These are phyloP conservation scores for Arthrobotrys megalospora DNA, from an alignment of 2,329 filamentous ascomycete genomes.

Conservation along the genomic window DNA sequence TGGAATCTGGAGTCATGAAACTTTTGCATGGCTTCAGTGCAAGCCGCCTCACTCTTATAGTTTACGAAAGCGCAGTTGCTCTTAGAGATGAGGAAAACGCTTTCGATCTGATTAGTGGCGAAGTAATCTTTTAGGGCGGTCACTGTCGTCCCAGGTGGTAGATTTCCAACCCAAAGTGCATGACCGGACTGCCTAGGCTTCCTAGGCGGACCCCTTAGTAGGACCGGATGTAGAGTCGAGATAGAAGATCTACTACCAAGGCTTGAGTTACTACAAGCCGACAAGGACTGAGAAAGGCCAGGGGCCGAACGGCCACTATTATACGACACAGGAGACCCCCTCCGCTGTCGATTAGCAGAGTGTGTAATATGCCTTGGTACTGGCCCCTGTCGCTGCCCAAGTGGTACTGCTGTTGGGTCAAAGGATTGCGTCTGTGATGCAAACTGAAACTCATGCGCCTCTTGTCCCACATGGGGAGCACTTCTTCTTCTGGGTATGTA, in stretches of 20 bases:
- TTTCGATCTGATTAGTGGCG: conserved; percentile 83
- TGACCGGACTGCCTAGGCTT: conserved; percentile 82
- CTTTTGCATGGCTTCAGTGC: conserved; percentile 81
- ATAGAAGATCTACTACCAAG: conserved; percentile 43
- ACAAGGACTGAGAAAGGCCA: conserved; percentile 41
- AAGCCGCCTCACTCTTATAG: conserved; percentile 84
- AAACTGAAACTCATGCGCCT: conserved; percentile 32
- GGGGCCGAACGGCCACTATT: conserved; percentile 24
- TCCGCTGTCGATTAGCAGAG: conserved; percentile 49
- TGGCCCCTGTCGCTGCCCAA: conserved; percentile 39
- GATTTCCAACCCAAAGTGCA: conserved; percentile 95
- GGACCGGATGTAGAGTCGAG: conserved; percentile 60
- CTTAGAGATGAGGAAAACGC: conserved; percentile 93
- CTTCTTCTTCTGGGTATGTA: conserved; percentile 58
- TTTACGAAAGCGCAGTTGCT: conserved; percentile 98
- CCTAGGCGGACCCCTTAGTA: conserved; percentile 75
- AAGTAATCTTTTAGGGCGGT: conserved; percentile 92
- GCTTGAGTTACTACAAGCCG: conserved; percentile 37
- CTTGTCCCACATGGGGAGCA: conserved; percentile 49
- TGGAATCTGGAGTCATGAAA: conserved; percentile 94
- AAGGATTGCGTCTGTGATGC: conserved; percentile 12
- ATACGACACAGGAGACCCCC: conserved; percentile 55
- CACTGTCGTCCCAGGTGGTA: conserved; percentile 85
- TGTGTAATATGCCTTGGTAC: conserved; percentile 48
- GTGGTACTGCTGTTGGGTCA: conserved; percentile 1